Evolutionary conservation across 352 stramenopile species (phyloP).

Genomic region (Phytophthora sansomeana): DNA sequence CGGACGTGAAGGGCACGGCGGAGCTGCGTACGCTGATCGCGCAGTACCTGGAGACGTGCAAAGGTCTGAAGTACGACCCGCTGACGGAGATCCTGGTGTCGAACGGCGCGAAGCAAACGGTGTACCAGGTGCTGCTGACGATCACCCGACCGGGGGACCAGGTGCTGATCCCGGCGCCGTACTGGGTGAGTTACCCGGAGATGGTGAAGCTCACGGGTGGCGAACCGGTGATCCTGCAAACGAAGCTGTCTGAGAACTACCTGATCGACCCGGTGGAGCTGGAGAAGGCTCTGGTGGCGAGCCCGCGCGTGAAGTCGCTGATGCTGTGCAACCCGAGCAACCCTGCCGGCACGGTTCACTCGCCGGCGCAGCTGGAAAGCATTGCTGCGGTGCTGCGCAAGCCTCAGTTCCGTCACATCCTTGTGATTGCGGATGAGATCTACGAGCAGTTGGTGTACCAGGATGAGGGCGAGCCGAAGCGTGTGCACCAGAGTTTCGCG

Average conservation of each 20-base stretch:
- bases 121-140: slow-evolving; percentile 94
- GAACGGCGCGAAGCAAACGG: slow-evolving; percentile 96
- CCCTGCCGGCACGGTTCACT: slow-evolving; percentile 90
- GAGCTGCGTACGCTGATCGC: slow-evolving; percentile 89
- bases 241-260: slow-evolving; percentile 91
- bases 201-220: slow-evolving; percentile 94
- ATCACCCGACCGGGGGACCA: slow-evolving; percentile 93
- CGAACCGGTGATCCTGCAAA: slow-evolving; percentile 93
- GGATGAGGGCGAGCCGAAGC: slow-evolving; percentile 61
- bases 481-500: slow-evolving; percentile 76
- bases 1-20: slow-evolving; percentile 90
- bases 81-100: slow-evolving; percentile 94
- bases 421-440: slow-evolving; percentile 95
- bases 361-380: slow-evolving; percentile 55
- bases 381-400: slow-evolving; percentile 69
- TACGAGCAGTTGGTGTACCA: slow-evolving; percentile 97
- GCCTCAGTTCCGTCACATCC: slow-evolving; percentile 76
- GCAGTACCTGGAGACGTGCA: slow-evolving; percentile 87
- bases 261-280: slow-evolving; percentile 90
- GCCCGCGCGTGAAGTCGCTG: slow-evolving; percentile 85
- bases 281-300: slow-evolving; percentile 68
- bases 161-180: slow-evolving; percentile 96
- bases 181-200: slow-evolving; percentile 98
- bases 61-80: slow-evolving; percentile 89
- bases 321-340: slow-evolving; percentile 98